Evolutionary conservation across 176 grass and related monocot genomes (phyloP).

Genomic region (Hordeum marinum): DNA sequence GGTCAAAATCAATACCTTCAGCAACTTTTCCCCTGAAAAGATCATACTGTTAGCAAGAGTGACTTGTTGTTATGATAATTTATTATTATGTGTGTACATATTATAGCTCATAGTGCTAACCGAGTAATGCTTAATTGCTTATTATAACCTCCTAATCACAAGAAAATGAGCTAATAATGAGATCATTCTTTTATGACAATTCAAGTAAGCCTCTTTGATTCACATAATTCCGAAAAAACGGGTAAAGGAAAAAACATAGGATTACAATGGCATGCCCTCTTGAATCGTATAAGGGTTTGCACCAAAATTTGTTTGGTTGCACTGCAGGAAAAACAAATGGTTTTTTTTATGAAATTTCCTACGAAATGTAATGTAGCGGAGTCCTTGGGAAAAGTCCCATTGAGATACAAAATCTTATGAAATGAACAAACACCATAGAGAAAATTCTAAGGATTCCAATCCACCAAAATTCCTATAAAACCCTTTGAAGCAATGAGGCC

Average conservation of each 20-base stretch:
- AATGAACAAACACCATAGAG: not conserved
- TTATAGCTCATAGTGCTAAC: not conserved
- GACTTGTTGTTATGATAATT: not conserved
- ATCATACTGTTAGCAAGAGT: not conserved
- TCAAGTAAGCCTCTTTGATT: not conserved
- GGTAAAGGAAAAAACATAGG: not conserved
- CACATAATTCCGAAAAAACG: not conserved
- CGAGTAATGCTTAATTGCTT: not conserved
- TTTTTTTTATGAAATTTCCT: not conserved
- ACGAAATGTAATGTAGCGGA: not conserved
- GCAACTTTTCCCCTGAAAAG: constrained; percentile 89
- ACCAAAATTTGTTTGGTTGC: not conserved
- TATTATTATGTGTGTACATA: not conserved
- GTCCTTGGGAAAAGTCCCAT: not conserved
- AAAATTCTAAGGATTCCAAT: not conserved
- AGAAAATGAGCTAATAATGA: not conserved
- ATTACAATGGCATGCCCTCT: not conserved
- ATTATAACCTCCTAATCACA: constrained; percentile 1
- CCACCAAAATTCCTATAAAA: not conserved
- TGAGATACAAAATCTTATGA: not conserved
- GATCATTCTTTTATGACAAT: not conserved
- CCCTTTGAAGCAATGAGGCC: not conserved
- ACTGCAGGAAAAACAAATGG: not conserved
- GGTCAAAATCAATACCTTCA: constrained; percentile 99
- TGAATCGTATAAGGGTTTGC: not conserved